Evolutionary conservation across 2,329 filamentous ascomycete genomes (phyloP).

Genomic region (Macroventuria anomochaeta): DNA sequence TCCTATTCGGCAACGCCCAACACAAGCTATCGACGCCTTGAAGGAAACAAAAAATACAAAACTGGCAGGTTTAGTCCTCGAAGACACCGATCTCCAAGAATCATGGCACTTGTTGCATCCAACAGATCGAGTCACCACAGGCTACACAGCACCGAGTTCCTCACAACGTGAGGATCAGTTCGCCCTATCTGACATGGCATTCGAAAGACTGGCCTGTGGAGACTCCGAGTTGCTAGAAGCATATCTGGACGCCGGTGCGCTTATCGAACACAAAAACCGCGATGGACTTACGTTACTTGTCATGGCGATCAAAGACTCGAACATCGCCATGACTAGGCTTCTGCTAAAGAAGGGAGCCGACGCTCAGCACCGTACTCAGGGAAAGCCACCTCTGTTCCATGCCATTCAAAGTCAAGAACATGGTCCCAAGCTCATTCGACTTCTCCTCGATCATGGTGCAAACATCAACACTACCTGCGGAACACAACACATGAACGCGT

Average conservation of each 20-base stretch:
- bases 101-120: background rate
- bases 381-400: background rate
- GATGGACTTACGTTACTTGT: conserved; percentile 2
- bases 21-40: background rate
- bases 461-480: conserved; percentile 15
- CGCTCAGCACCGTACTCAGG: background rate
- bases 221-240: background rate
- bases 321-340: background rate
- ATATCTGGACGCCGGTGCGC: background rate
- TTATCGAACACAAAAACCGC: background rate
- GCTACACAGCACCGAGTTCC: no score
- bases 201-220: background rate
- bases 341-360: background rate
- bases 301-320: background rate
- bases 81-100: background rate
- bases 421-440: background rate
- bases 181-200: background rate
- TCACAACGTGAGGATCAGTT: background rate
- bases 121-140: background rate
- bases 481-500: conserved; percentile 16
- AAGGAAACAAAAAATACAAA: background rate
- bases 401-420: background rate
- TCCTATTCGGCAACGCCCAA: background rate
- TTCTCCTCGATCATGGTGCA: background rate
- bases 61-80: background rate